A percentile compares a stretch with the other conserved stretches of the same genome.
These are phyloP conservation scores for Cucumis melo DNA, from an alignment of 306 rosid genomes.

Conservation along the genomic window DNA sequence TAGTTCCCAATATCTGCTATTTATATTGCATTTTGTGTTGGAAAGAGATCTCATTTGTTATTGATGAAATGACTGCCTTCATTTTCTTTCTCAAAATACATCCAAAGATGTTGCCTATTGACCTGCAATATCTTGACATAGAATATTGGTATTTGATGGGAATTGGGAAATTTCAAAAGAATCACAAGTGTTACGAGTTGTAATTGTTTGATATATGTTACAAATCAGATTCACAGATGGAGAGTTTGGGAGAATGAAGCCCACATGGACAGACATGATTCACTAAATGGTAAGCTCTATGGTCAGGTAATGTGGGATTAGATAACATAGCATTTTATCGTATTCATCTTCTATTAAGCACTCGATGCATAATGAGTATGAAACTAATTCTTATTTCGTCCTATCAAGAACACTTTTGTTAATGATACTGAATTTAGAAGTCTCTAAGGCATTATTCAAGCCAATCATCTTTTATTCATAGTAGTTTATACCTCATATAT, in stretches of 20 bases:
- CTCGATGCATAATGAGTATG: neutral
- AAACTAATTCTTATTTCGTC: neutral
- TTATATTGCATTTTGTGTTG: neutral
- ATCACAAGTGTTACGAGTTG: neutral
- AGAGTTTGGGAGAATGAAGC: constrained; percentile 89
- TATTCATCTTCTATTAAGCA: neutral
- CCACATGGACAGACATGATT: constrained; percentile 53
- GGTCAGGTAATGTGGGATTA: neutral
- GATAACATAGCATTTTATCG: neutral
- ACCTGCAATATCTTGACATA: neutral
- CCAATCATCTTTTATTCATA: neutral
- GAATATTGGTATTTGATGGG: neutral
- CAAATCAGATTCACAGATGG: constrained; percentile 83
- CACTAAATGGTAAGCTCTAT: constrained; percentile 41
- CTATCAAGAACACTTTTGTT: neutral
- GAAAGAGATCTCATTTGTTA: neutral
- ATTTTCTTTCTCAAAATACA: neutral
- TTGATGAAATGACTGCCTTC: neutral
- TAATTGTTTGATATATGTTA: constrained; percentile 14
- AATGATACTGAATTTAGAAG: neutral
- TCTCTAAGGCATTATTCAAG: neutral
- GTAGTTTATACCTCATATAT: neutral
- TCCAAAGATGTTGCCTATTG: neutral
- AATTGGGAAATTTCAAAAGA: neutral
- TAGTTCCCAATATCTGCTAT: neutral